A percentile compares a stretch with the other conserved stretches of the same genome.
These are phyloP conservation scores for Cytospora schulzeri DNA, from an alignment of 2,329 filamentous ascomycete genomes.

Conservation along the genomic window DNA sequence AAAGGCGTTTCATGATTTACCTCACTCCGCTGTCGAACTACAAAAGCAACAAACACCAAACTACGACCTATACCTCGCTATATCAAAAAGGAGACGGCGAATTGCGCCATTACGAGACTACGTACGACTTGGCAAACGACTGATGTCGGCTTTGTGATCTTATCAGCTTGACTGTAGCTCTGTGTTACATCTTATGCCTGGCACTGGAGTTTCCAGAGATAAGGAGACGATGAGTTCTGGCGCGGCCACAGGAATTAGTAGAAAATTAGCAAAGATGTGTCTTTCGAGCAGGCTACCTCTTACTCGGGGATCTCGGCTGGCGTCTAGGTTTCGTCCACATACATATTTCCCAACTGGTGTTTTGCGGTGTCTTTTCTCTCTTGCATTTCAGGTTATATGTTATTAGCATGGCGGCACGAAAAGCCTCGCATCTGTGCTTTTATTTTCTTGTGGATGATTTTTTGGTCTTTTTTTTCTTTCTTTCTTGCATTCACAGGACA, in stretches of 20 bases:
- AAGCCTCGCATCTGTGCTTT: conserved; percentile 26
- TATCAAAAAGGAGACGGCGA: background rate
- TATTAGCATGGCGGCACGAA: conserved; percentile 22
- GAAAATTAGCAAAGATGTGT: background rate
- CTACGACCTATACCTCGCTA: conserved; percentile 8
- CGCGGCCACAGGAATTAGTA: conserved; percentile 4
- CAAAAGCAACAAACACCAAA: conserved; percentile 2
- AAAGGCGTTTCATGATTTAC: conserved; percentile 23
- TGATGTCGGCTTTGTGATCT: conserved; percentile 12
- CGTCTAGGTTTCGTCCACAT: conserved; percentile 8
- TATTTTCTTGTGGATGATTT: conserved; percentile 30
- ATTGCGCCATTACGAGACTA: conserved; percentile 14
- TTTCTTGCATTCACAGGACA: conserved; percentile 26
- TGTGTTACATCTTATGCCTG: conserved; percentile 1
- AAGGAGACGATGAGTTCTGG: background rate
- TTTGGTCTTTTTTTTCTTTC: conserved; percentile 5
- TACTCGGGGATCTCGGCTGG: conserved; percentile 9
- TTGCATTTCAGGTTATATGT: conserved; percentile 8
- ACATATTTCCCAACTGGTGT: conserved; percentile 12
- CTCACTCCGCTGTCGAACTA: conserved; percentile 1
- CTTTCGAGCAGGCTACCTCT: background rate
- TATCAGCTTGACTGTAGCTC: conserved; percentile 12
- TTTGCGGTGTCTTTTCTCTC: conserved; percentile 8
- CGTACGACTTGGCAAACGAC: conserved; percentile 14
- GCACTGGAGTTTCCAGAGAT: background rate